Conservation (phyloP, 140 eudicot species). For the Stevia rebaudiana region DNA sequence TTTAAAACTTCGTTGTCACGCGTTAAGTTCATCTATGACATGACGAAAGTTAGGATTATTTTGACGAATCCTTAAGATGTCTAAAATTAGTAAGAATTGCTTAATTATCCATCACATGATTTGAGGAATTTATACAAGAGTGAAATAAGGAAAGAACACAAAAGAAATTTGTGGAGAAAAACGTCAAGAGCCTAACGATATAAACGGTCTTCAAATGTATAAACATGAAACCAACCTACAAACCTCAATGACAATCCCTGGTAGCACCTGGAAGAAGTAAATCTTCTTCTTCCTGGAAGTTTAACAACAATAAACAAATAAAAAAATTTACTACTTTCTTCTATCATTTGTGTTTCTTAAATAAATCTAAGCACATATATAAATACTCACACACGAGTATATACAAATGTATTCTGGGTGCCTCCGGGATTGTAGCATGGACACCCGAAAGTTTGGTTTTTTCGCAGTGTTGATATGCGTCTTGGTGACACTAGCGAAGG, state of each 20-base stretch:
- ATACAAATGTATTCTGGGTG: conserved; percentile 28
- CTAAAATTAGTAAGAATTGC: conserved; percentile 6
- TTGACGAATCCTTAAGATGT: not conserved
- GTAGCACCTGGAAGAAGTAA: conserved; percentile 43
- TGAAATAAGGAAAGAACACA: conserved; percentile 32
- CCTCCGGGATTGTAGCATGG: conserved; percentile 41
- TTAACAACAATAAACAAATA: not conserved
- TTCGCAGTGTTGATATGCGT: conserved; percentile 31
- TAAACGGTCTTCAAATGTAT: conserved; percentile 21
- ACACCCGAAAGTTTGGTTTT: conserved; percentile 29
- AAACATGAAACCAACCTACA: conserved; percentile 10
- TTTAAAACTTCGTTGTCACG: too few species aligned
- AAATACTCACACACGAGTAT: not conserved
- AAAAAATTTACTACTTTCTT: not conserved
- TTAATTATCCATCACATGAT: not conserved
- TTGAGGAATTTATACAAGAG: conserved; percentile 7
- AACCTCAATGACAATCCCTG: conserved; percentile 33
- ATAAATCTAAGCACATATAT: too few species aligned
- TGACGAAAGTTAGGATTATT: too few species aligned
- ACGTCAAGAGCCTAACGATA: conserved; percentile 20
- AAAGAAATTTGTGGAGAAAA: conserved; percentile 23
- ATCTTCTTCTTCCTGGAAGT: conserved; percentile 39
- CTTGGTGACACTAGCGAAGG: conserved; percentile 18
- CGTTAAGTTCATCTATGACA: too few species aligned
- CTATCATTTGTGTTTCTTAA: conserved; percentile 15